These are phyloP conservation scores for Saturnispora mendoncae DNA, from an alignment of 805 yeast genomes.

Conservation along the genomic window DNA sequence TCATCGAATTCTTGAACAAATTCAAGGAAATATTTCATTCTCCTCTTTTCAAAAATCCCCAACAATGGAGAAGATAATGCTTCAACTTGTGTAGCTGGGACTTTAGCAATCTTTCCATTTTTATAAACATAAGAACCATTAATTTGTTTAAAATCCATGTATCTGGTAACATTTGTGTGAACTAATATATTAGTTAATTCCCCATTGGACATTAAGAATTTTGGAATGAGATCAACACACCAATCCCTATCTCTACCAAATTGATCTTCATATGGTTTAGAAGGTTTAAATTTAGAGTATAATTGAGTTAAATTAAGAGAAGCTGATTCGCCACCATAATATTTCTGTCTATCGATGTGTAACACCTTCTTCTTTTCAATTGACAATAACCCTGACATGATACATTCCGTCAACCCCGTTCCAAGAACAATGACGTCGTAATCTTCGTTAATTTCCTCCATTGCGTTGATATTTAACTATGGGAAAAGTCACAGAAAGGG, in stretches of 20 bases:
- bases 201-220: constrained; percentile 95
- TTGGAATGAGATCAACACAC: constrained; percentile 96
- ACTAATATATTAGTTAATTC: constrained; percentile 91
- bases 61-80: constrained; percentile 86
- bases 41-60: constrained; percentile 93
- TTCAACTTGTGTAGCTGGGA: constrained; percentile 85
- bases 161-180: constrained; percentile 92
- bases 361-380: constrained; percentile 98
- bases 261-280: constrained; percentile 55
- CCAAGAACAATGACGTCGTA: constrained; percentile 97
- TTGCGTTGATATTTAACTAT: neutral
- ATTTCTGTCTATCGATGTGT: constrained; percentile 93
- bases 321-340: constrained; percentile 91
- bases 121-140: constrained; percentile 93
- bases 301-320: constrained; percentile 66
- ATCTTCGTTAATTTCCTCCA: constrained; percentile 69
- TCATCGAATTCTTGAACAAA: constrained; percentile 78
- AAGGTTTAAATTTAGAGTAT: constrained; percentile 81
- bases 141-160: constrained; percentile 92
- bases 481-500: too few species aligned
- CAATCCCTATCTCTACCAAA: constrained; percentile 93
- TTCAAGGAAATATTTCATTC: constrained; percentile 88
- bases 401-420: constrained; percentile 92
- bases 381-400: constrained; percentile 84
- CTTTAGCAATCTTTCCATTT: constrained; percentile 85